A percentile compares a stretch with the other conserved stretches of the same genome.
These are phyloP conservation scores for button mushroom (Agaricus bisporus) DNA, from an alignment of 768 basidiomycete species.

Conservation along the genomic window DNA sequence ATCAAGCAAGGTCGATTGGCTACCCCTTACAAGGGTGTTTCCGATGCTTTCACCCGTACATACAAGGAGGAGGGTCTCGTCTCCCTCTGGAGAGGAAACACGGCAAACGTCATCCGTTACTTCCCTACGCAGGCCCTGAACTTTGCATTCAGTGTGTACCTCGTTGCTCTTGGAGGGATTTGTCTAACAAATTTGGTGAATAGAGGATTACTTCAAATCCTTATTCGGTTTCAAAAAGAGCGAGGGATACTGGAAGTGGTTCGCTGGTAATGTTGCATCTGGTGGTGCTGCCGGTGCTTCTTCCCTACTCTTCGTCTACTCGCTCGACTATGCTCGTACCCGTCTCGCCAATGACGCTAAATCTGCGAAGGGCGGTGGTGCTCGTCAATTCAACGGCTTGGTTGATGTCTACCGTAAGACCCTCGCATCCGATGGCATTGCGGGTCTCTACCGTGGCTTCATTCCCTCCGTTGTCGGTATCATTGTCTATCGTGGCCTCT, in stretches of 20 bases:
- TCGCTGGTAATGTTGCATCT: conserved; percentile 94
- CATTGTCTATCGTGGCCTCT: conserved; percentile 99
- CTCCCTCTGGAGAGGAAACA: conserved; percentile 99
- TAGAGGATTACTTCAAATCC: conserved; percentile 99
- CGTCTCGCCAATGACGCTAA: conserved; percentile 98
- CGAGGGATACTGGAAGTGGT: conserved; percentile 98
- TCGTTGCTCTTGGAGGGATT: neutral
- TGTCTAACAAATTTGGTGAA: conserved; percentile 12
- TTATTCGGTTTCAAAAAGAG: conserved; percentile 97
- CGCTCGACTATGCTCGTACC: conserved; percentile 98
- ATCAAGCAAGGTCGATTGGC: conserved; percentile 99
- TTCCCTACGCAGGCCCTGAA: conserved; percentile 99
- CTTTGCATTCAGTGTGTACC: conserved; percentile 95
- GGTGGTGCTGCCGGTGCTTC: conserved; percentile 99
- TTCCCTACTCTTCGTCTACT: conserved; percentile 98
- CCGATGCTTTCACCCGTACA: conserved; percentile 87
- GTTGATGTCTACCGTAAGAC: conserved; percentile 98
- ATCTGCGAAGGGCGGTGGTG: conserved; percentile 84
- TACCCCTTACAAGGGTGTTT: conserved; percentile 93
- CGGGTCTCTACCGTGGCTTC: conserved; percentile 99
- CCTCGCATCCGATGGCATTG: conserved; percentile 94
- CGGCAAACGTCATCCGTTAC: conserved; percentile 99
- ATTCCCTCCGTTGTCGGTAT: conserved; percentile 99
- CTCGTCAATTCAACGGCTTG: conserved; percentile 98
- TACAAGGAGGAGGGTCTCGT: conserved; percentile 94